These are phyloP conservation scores for Phytophthora pini DNA, from an alignment of 352 stramenopile genomes.

Conservation along the genomic window DNA sequence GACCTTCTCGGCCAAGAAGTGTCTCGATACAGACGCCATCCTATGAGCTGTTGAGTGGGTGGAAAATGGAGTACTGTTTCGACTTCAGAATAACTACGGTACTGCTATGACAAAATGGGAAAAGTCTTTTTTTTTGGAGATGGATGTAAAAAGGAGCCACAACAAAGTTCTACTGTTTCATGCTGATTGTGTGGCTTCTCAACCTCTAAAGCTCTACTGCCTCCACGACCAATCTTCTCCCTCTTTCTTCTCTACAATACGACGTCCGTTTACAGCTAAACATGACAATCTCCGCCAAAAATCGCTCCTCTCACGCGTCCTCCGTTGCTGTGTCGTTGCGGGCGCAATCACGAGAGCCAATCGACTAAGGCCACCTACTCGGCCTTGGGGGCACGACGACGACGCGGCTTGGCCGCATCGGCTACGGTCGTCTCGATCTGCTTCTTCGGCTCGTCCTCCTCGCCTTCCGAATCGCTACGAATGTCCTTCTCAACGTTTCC, in stretches of 20 bases:
- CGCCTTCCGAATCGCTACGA: slow-evolving; percentile 77
- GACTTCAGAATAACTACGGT: slow-evolving; percentile 2
- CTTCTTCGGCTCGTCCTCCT: slow-evolving; percentile 41
- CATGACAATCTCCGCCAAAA: slow-evolving; percentile 20
- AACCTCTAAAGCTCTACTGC: slow-evolving; percentile 38
- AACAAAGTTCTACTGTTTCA: slow-evolving; percentile 9
- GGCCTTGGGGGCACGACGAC: slow-evolving; percentile 70
- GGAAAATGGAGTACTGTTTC: neutral
- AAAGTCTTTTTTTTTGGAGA: neutral
- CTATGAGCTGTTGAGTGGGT: slow-evolving; percentile 17
- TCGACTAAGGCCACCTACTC: slow-evolving; percentile 43
- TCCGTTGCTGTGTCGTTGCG: slow-evolving; percentile 15
- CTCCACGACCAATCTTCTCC: slow-evolving; percentile 20
- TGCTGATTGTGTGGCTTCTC: slow-evolving; percentile 18
- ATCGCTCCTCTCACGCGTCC: neutral
- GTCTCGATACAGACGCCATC: slow-evolving; percentile 54
- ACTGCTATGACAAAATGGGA: too few relatives aligned
- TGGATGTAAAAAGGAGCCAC: neutral
- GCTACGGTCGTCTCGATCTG: slow-evolving; percentile 17
- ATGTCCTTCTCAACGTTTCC: slow-evolving; percentile 87
- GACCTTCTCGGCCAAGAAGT: slow-evolving; percentile 73
- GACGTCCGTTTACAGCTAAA: slow-evolving; percentile 11
- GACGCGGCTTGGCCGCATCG: slow-evolving; percentile 48
- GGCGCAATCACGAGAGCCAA: slow-evolving; percentile 28
- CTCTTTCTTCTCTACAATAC: slow-evolving; percentile 38